A percentile compares a stretch with the other conserved stretches of the same genome.
Evolutionary conservation across 2,329 filamentous ascomycete species (phyloP).

Genomic region (Ambrosiella beaveri): DNA sequence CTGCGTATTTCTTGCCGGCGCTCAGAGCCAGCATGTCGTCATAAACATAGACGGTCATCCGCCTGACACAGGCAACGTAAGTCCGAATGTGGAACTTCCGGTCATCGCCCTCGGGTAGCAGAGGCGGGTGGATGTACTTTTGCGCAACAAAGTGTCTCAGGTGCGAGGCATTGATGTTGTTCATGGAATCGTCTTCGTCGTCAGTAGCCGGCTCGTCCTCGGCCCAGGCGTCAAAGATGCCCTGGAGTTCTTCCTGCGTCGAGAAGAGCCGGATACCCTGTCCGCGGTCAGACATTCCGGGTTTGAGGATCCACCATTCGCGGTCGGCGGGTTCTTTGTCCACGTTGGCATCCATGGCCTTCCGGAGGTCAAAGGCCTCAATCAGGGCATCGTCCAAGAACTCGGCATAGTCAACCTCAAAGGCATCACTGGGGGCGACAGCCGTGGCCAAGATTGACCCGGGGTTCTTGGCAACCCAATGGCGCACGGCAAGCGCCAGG

Average conservation of each 20-base stretch:
- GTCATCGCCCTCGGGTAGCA: conserved; percentile 49
- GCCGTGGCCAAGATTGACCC: conserved; percentile 48
- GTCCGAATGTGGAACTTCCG: conserved; percentile 91
- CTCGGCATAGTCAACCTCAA: conserved; percentile 92
- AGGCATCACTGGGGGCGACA: conserved; percentile 63
- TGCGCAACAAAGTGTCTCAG: conserved; percentile 92
- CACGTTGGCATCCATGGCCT: conserved; percentile 54
- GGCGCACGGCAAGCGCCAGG: conserved; percentile 62
- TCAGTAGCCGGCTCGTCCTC: conserved; percentile 46
- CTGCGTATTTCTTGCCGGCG: conserved; percentile 52
- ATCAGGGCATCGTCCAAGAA: conserved; percentile 86
- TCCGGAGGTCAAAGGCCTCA: conserved; percentile 73
- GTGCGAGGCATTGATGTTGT: conserved; percentile 66
- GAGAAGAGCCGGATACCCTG: conserved; percentile 85
- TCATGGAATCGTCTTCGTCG: conserved; percentile 33
- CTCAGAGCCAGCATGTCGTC: conserved; percentile 85
- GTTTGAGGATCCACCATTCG: conserved; percentile 97
- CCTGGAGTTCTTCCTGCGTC: conserved; percentile 65
- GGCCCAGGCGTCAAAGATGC: conserved; percentile 87
- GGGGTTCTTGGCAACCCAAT: conserved; percentile 76
- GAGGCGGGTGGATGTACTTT: conserved; percentile 79
- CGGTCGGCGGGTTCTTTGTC: conserved; percentile 23
- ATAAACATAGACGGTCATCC: conserved; percentile 72
- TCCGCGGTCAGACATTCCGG: conserved; percentile 90
- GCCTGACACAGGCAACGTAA: conserved; percentile 70